Evolutionary conservation across 1,284 basidiomycete species (phyloP).

Genomic region (Ustilago shanxiensis): DNA sequence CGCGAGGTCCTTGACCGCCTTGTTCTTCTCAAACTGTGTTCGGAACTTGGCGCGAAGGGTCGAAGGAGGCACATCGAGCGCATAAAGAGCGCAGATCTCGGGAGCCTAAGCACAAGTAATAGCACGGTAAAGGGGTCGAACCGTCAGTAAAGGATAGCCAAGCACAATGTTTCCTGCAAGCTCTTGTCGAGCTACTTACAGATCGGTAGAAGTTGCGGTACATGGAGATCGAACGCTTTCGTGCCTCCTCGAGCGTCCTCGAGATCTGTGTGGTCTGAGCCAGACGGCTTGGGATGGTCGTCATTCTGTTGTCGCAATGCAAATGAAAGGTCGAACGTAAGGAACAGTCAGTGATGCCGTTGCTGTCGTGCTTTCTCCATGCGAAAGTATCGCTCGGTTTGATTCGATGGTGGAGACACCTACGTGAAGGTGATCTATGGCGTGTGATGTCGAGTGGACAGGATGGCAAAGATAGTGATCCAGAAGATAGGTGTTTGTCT

Average conservation of each 20-base stretch:
- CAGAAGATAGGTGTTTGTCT: background rate
- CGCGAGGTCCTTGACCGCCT: conserved; percentile 83
- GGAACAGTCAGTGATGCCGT: conserved; percentile 7
- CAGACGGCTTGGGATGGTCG: conserved; percentile 90
- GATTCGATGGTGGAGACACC: background rate
- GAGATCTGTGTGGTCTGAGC: conserved; percentile 76
- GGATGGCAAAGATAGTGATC: conserved; percentile 1
- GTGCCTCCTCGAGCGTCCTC: conserved; percentile 78
- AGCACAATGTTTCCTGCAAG: background rate
- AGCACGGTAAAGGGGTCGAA: too few relatives aligned
- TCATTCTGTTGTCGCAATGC: conserved; percentile 73
- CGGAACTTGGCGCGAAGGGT: conserved; percentile 86
- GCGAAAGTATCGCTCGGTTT: too few relatives aligned
- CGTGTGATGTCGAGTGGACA: conserved; percentile 26
- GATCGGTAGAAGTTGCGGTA: conserved; percentile 94
- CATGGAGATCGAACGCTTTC: conserved; percentile 79
- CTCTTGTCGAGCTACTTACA: conserved; percentile 73
- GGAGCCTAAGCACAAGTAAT: conserved; percentile 78
- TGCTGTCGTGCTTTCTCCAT: background rate
- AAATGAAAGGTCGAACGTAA: background rate
- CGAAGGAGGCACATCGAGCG: conserved; percentile 84
- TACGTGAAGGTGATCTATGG: conserved; percentile 31
- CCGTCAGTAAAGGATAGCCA: background rate
- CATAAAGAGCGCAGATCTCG: conserved; percentile 86
- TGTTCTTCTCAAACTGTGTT: conserved; percentile 87